Percentiles rank a stretch among this genome's conserved stretches.
Conservation (phyloP, 2,329 filamentous ascomycete species). For the Teratosphaeria gauchensis region DNA sequence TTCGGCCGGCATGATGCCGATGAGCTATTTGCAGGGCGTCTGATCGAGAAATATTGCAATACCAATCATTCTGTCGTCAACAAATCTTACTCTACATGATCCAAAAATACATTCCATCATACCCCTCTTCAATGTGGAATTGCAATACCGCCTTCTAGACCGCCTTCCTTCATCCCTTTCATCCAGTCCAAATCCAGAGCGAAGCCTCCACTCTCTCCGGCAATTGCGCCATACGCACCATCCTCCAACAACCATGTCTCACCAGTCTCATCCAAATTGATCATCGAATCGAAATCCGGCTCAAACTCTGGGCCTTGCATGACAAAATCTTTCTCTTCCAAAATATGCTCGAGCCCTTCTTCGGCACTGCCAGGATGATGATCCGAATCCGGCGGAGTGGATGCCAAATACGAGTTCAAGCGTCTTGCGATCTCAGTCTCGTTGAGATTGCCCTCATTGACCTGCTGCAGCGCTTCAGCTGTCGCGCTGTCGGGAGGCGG, state of each 20-base stretch:
- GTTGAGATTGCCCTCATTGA: slow-evolving; percentile 16
- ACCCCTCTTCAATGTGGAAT: neutral
- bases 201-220: slow-evolving; percentile 23
- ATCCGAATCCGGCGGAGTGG: slow-evolving; percentile 37
- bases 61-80: too few species aligned
- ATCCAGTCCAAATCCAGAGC: slow-evolving; percentile 28
- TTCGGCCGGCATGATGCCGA: too few species aligned
- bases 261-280: slow-evolving; percentile 28
- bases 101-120: too few species aligned
- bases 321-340: neutral
- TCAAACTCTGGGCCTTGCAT: slow-evolving; percentile 16
- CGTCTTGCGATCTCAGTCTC: slow-evolving; percentile 40
- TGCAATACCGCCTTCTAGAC: neutral
- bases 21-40: too few species aligned
- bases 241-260: slow-evolving; percentile 26
- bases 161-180: slow-evolving; percentile 21
- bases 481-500: slow-evolving; percentile 20
- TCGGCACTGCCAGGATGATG: slow-evolving; percentile 7
- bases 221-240: slow-evolving; percentile 24
- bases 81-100: too few species aligned
- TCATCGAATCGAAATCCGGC: slow-evolving; percentile 28
- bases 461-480: neutral
- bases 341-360: neutral
- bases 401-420: slow-evolving; percentile 41
- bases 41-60: too few species aligned